These are phyloP conservation scores for Cladosporium cucumerinum DNA, from an alignment of 2,329 filamentous ascomycete genomes.

Conservation along the genomic window DNA sequence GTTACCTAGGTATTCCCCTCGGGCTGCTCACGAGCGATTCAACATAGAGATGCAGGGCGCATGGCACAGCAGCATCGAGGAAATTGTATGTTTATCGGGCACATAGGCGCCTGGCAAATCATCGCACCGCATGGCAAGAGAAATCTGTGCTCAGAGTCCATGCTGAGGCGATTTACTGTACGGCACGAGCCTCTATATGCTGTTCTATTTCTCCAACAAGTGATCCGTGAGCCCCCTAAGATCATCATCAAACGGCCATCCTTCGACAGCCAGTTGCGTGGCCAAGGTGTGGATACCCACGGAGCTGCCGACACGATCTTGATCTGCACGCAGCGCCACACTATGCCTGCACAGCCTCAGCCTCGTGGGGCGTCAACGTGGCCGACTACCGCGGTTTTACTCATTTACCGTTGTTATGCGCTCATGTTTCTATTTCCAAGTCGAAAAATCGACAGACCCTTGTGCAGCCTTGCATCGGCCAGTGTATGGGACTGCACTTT, in stretches of 20 bases:
- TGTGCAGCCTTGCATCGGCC: neutral
- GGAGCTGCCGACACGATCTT: conserved; percentile 8
- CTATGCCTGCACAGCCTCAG: conserved; percentile 1
- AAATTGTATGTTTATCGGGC: neutral
- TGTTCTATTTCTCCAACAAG: neutral
- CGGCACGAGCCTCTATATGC: neutral
- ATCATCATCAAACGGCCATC: conserved; percentile 6
- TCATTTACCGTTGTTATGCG: conserved; percentile 12
- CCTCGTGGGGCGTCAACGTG: neutral
- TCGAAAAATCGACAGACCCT: neutral
- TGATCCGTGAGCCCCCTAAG: neutral
- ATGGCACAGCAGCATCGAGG: conserved; percentile 2
- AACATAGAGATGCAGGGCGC: neutral
- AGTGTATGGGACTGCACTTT: neutral
- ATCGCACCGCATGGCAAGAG: neutral
- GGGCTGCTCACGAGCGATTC: neutral
- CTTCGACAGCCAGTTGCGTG: conserved; percentile 6
- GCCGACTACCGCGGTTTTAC: neutral
- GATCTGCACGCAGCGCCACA: conserved; percentile 15
- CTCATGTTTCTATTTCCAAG: conserved; percentile 14
- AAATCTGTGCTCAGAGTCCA: neutral
- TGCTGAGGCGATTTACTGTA: neutral
- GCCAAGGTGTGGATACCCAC: conserved; percentile 7
- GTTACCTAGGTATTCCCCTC: neutral
- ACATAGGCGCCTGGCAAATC: neutral